Evolutionary conservation across 2,329 filamentous ascomycete genomes (phyloP), one percentile per base, ranked within the genome.

Genomic region (Paraphaeosphaeria minitans): DNA sequence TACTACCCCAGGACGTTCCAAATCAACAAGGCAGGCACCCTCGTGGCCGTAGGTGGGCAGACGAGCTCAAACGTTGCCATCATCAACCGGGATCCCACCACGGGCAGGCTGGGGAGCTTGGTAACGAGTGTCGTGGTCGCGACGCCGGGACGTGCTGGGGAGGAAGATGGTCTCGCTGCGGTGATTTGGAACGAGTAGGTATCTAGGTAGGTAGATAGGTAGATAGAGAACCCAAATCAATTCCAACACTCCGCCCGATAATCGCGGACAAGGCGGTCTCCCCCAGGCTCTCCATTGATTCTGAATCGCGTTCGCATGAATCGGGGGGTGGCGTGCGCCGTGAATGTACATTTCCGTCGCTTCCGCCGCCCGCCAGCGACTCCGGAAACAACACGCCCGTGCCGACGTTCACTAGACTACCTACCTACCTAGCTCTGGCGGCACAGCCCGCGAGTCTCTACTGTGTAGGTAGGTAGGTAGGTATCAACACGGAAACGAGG

Each of bases 1-100:
- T 67, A 66, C 53, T 72, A 72, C 45, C 66, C 68, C n/a, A 51
- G 69, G 19, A 65, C 64, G 10, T 72, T 72, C 45, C 31, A 59
- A 12, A 59, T 68, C 56, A 68, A 66, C 55, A 64, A 67, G 55
- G 60, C 51, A 4, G 66, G 66, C 3, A 60, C 52, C 7, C 53
- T 61, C 9, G 63, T 64, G 16, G 66, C 64, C 12, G 59, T 68
- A 42, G 66, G 64, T 13, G 60, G 60, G n/a, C 66, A 68, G 58
- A 66, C 61, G 14, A 64, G 55, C 12, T 55, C 59, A 10, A 67
- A 62, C 47, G 60, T 68, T 12, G 64, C 60, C 8, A 64, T 68
- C 51, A 29, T 68, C 45, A 55, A 56, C 45, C 58, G 64, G 29
- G 63, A 68, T 55, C 45, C 58, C 4, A 51, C 29, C 42, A 67